Evolutionary conservation across 202 grass and related monocot species (phyloP).

Genomic region (Setaria viridis): DNA sequence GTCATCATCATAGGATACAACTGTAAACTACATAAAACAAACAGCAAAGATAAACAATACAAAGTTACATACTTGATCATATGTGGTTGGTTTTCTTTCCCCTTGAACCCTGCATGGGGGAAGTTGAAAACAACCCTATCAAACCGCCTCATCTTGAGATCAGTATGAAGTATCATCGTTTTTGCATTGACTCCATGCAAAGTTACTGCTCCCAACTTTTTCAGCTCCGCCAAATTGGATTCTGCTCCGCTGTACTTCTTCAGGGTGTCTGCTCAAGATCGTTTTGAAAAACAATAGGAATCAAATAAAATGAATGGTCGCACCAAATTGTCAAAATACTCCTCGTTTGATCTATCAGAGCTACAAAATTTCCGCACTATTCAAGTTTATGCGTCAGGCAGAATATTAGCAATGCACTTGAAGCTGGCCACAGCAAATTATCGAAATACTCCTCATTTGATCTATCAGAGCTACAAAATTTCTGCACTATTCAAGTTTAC

Average conservation of each 20-base stretch:
- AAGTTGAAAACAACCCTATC: constrained; percentile 71
- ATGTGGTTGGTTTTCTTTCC: constrained; percentile 35
- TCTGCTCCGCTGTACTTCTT: constrained; percentile 49
- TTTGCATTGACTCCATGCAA: constrained; percentile 49
- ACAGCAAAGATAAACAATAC: background rate
- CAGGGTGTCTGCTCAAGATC: constrained; percentile 1
- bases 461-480: background rate
- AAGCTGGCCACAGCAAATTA: background rate
- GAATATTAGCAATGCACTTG: too few relatives aligned
- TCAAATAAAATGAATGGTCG: background rate
- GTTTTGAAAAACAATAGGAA: background rate
- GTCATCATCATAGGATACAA: background rate
- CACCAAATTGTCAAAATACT: background rate
- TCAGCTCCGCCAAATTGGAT: constrained; percentile 53
- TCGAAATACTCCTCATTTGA: too few relatives aligned
- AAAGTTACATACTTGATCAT: constrained; percentile 54
- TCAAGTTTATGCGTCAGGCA: background rate
- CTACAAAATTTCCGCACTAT: background rate
- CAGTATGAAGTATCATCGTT: constrained; percentile 43
- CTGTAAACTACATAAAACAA: background rate
- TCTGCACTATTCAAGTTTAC: background rate
- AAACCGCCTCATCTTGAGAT: constrained; percentile 47
- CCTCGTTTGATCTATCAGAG: background rate
- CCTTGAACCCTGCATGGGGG: constrained; percentile 59
- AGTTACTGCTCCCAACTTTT: constrained; percentile 35